Conservation (phyloP, 345 rosid species). For the Ailanthus altissimus region DNA sequence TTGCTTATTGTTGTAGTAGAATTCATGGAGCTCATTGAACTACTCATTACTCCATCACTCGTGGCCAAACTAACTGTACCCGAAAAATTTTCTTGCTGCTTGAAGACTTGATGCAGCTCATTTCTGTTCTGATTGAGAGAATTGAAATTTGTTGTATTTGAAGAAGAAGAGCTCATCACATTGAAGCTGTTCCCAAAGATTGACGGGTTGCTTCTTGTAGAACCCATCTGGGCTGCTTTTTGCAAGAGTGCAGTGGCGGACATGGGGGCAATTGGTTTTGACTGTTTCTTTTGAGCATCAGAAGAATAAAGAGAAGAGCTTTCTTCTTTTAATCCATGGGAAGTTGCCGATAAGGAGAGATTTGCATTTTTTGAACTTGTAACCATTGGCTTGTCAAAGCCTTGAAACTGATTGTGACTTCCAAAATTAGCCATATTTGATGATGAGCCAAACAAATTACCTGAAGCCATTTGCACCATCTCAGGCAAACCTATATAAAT, state of each 20-base stretch:
- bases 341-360: slow-evolving; percentile 52
- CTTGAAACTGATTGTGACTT: slow-evolving; percentile 39
- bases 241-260: slow-evolving; percentile 93
- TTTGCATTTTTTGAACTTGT: slow-evolving; percentile 40
- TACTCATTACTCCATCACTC: slow-evolving; percentile 16
- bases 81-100: slow-evolving; percentile 30
- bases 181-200: slow-evolving; percentile 45
- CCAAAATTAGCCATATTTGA: slow-evolving; percentile 43
- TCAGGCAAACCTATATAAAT: slow-evolving; percentile 47
- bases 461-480: slow-evolving; percentile 57
- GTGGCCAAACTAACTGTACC: slow-evolving; percentile 16
- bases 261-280: slow-evolving; percentile 55
- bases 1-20: slow-evolving; percentile 26
- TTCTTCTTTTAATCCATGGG: slow-evolving; percentile 46
- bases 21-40: slow-evolving; percentile 31
- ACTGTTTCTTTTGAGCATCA: slow-evolving; percentile 40
- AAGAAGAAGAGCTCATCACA: slow-evolving; percentile 48
- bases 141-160: slow-evolving; percentile 31
- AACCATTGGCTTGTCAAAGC: slow-evolving; percentile 25
- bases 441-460: slow-evolving; percentile 52
- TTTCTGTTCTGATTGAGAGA: slow-evolving; percentile 26
- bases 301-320: slow-evolving; percentile 44
- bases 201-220: slow-evolving; percentile 70
- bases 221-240: slow-evolving; percentile 96
- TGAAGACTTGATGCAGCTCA: slow-evolving; percentile 38